These are phyloP conservation scores for Amanita jacksonii DNA, from an alignment of 768 basidiomycete genomes.

Conservation along the genomic window DNA sequence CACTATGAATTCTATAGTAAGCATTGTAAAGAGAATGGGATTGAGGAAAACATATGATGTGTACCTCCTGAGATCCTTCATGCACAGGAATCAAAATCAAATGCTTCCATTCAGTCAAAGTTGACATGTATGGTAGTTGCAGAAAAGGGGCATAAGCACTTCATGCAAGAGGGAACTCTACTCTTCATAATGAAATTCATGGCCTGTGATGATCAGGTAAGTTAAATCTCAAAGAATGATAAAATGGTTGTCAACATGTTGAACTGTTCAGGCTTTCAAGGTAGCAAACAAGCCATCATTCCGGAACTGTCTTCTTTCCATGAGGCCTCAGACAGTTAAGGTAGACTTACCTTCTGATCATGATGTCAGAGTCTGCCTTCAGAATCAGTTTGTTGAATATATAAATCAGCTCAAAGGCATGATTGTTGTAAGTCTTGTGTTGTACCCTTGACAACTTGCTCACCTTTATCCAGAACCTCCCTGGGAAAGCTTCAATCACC, in stretches of 20 bases:
- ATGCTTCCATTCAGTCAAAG: no score
- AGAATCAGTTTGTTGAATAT: conserved; percentile 13
- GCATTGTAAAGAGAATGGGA: conserved; percentile 9
- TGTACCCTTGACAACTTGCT: neutral
- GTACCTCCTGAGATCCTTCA: neutral
- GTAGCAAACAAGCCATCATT: no score
- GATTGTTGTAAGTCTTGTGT: neutral
- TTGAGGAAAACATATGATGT: neutral
- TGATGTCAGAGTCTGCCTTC: conserved; percentile 12
- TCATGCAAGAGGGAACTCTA: conserved; percentile 9
- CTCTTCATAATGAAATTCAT: conserved; percentile 8
- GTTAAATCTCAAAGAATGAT: no score
- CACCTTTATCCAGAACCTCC: conserved; percentile 2
- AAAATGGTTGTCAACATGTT: no score
- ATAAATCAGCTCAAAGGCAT: neutral
- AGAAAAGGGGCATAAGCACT: conserved; percentile 9
- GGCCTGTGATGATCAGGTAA: conserved; percentile 12
- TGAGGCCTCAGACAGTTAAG: conserved; percentile 2
- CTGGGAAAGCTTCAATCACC: conserved; percentile 10
- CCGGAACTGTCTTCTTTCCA: no score
- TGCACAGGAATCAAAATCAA: no score
- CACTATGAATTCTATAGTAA: conserved; percentile 11
- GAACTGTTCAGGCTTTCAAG: no score
- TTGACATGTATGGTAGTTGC: no score
- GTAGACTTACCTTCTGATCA: conserved; percentile 9